phyloP scores from a whole-genome alignment of 768 basidiomycete genomes.

The Mycena leptocephala region DNA sequence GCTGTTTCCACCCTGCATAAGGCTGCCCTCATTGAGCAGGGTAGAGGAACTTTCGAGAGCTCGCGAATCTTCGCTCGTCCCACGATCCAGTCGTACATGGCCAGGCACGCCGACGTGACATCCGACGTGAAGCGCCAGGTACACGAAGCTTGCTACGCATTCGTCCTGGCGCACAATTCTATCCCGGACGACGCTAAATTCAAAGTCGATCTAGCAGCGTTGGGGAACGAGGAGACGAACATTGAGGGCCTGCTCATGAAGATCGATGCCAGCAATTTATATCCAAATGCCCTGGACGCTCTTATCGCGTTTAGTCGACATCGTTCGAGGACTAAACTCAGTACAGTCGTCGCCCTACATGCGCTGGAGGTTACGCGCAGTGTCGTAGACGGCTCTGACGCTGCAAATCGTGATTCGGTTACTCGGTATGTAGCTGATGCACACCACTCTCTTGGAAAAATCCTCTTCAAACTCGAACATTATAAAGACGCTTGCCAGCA shows the following conservation, averaged over 20 bases:
- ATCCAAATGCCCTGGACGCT: slow-evolving; percentile 26
- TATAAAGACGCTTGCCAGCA: neutral
- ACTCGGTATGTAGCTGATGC: neutral
- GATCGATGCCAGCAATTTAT: neutral
- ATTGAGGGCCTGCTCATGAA: neutral
- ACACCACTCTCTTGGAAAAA: neutral
- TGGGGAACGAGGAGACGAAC: too few relatives aligned
- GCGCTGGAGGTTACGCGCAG: neutral
- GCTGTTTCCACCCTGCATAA: slow-evolving; percentile 21
- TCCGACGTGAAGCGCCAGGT: slow-evolving; percentile 3
- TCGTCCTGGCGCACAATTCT: too few relatives aligned
- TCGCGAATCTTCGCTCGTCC: slow-evolving; percentile 30
- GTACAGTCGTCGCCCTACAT: neutral
- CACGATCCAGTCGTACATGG: slow-evolving; percentile 38
- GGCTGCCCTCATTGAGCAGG: slow-evolving; percentile 11
- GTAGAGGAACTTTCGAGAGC: neutral
- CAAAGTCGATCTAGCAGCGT: too few relatives aligned
- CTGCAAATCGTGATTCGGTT: too few relatives aligned
- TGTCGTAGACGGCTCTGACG: neutral
- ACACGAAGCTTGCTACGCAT: slow-evolving; percentile 1
- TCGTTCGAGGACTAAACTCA: slow-evolving; percentile 31
- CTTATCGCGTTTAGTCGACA: slow-evolving; percentile 31
- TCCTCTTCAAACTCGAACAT: neutral
- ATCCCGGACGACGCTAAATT: too few relatives aligned
- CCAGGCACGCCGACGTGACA: slow-evolving; percentile 18